These are phyloP conservation scores for Verticillium isaacii DNA, from an alignment of 2,329 filamentous ascomycete genomes.

Conservation along the genomic window DNA sequence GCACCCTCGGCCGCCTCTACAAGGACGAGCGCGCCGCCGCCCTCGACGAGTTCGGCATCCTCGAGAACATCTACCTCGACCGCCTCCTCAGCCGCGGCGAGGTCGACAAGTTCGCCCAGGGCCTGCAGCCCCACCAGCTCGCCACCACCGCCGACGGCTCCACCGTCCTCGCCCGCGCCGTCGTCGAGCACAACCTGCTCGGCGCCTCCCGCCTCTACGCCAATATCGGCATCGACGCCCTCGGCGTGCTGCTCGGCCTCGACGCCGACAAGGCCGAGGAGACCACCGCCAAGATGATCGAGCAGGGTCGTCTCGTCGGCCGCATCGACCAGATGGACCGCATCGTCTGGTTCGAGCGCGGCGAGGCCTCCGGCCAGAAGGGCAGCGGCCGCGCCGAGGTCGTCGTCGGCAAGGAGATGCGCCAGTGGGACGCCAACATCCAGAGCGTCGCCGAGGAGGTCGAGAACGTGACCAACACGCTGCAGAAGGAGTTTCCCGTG, in stretches of 20 bases:
- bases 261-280: constrained; percentile 79
- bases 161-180: constrained; percentile 87
- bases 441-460: constrained; percentile 84
- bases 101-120: constrained; percentile 78
- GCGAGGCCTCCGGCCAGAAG: constrained; percentile 65
- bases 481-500: constrained; percentile 76
- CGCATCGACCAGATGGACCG: constrained; percentile 92
- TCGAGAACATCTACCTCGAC: constrained; percentile 98
- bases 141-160: constrained; percentile 85
- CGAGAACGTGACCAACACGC: constrained; percentile 75
- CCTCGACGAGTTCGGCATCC: constrained; percentile 76
- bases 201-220: constrained; percentile 75
- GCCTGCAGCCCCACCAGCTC: constrained; percentile 80
- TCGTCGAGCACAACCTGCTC: constrained; percentile 93
- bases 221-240: constrained; percentile 70
- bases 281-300: constrained; percentile 92
- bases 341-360: constrained; percentile 78
- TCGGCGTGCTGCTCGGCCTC: constrained; percentile 74
- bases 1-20: constrained; percentile 78
- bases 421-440: constrained; percentile 86
- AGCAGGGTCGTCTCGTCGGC: constrained; percentile 82
- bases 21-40: constrained; percentile 81
- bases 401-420: constrained; percentile 64
- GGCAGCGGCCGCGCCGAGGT: constrained; percentile 62
- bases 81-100: constrained; percentile 76